phyloP scores from a whole-genome alignment of 495 filamentous ascomycete species.

The Neurospora tetraspora region DNA sequence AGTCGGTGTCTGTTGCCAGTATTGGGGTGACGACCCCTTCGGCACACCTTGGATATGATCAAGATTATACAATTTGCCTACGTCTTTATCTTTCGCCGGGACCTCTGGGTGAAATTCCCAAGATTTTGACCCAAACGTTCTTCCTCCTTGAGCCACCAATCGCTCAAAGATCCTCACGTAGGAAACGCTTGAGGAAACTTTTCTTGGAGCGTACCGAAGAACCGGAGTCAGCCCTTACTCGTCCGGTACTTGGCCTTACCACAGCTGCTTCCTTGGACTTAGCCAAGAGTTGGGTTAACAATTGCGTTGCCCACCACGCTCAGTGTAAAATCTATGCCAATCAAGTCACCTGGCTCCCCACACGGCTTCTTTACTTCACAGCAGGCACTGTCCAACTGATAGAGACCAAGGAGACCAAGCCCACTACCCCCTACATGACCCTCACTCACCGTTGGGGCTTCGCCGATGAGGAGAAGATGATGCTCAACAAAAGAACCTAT shows the following conservation, averaged over 20 bases:
- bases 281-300: not conserved
- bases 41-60: not conserved
- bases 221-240: not conserved
- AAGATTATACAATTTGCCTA: not conserved
- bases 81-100: not conserved
- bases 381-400: not conserved
- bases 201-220: not conserved
- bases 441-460: conserved; percentile 1
- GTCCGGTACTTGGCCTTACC: not conserved
- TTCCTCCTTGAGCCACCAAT: not conserved
- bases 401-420: not conserved
- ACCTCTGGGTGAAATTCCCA: not conserved
- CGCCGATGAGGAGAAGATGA: not conserved
- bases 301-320: not conserved
- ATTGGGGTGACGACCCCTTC: not conserved
- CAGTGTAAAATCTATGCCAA: not conserved
- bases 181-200: not conserved
- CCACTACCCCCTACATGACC: not conserved
- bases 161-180: not conserved
- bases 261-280: not conserved
- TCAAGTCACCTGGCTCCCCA: not conserved
- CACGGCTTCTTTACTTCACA: not conserved
- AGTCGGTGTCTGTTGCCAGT: not conserved
- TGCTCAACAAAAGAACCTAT: not conserved
- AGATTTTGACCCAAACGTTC: not conserved